Evolutionary conservation across 2,329 filamentous ascomycete species (phyloP).

Genomic region (Akanthomyces muscarius): DNA sequence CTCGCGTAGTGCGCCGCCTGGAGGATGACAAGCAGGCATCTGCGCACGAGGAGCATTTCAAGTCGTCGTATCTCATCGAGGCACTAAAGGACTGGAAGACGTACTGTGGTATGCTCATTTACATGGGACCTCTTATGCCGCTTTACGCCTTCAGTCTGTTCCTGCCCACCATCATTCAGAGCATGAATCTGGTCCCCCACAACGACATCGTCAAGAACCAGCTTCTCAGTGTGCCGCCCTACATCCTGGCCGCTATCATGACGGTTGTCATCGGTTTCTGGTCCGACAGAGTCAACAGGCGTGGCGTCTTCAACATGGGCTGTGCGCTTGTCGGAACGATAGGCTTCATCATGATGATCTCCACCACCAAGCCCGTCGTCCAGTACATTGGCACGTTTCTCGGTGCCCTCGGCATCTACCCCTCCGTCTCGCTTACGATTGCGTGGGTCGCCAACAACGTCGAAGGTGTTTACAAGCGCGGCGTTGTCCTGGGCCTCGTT

Average conservation of each 20-base stretch:
- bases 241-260: slow-evolving; percentile 34
- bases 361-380: slow-evolving; percentile 57
- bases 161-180: slow-evolving; percentile 70
- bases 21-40: slow-evolving; percentile 67
- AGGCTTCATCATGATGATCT: slow-evolving; percentile 78
- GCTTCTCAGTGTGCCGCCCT: slow-evolving; percentile 45
- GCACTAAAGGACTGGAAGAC: slow-evolving; percentile 82
- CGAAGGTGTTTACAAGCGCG: slow-evolving; percentile 88
- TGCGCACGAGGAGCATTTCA: slow-evolving; percentile 72
- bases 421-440: slow-evolving; percentile 81
- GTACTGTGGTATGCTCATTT: slow-evolving; percentile 68
- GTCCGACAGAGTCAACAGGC: slow-evolving; percentile 68
- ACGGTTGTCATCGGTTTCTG: slow-evolving; percentile 53
- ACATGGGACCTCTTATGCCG: slow-evolving; percentile 70
- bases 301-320: slow-evolving; percentile 76
- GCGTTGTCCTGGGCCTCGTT: slow-evolving; percentile 80
- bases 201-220: slow-evolving; percentile 35
- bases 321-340: slow-evolving; percentile 66
- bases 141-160: slow-evolving; percentile 76
- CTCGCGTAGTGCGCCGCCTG: slow-evolving; percentile 67
- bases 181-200: slow-evolving; percentile 39
- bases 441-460: slow-evolving; percentile 85
- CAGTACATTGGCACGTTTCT: slow-evolving; percentile 84
- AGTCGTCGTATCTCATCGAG: slow-evolving; percentile 66
- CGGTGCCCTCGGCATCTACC: slow-evolving; percentile 83